Base-by-base conservation (phyloP, 495 filamentous ascomycete species). In the Choiromyces venosus region DNA sequence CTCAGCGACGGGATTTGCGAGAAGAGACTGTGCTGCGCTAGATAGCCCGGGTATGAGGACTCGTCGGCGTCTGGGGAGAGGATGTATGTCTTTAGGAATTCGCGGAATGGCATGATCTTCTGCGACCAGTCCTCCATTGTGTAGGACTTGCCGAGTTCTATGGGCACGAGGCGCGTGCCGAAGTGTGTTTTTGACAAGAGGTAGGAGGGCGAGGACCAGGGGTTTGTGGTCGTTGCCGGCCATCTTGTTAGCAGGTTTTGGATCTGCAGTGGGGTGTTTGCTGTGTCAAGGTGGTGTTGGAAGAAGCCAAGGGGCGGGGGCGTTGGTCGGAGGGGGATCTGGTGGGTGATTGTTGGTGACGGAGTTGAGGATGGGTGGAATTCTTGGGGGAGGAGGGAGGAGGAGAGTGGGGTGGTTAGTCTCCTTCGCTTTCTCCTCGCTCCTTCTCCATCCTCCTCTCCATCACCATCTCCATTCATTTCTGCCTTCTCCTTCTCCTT, bases 1-100 rank as follows among this genome's bases (percentile, higher is more conserved):
- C 91, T 86, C 25, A 99, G 84, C 9, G 86, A 80, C 0, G 96
- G 93, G 21, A 99, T 90, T 78, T 99, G 95, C 0, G 87, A 75
- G 73, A 99, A 88, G 36, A 99, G 86, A 72, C 91, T 89, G 82
- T 98, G 92, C 79, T 99, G 95, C 21, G 95, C 95, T 61, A 99
- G 86, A 78, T 99, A 99, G 7, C 86, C 92, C n/a, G 82, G 82
- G 64, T 82, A 52, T 4, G 69, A 46, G 6, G 68, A 6, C 33
- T 40, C 44, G 35, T 36, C n/a, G 10, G 25, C 40, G 25, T 33
- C 37, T 18, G 33, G 29, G 56, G 19, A 44, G 65, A 69, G 71
- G 42, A 74, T 65, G 25, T 74, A 68, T 21, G 69, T 56, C 29
- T 84, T 78, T 42, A 96, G 80, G 77, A 97, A 97, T 16, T 92